These are phyloP conservation scores for Trametes hirsuta DNA, from an alignment of 1,284 basidiomycete genomes.

Conservation along the genomic window DNA sequence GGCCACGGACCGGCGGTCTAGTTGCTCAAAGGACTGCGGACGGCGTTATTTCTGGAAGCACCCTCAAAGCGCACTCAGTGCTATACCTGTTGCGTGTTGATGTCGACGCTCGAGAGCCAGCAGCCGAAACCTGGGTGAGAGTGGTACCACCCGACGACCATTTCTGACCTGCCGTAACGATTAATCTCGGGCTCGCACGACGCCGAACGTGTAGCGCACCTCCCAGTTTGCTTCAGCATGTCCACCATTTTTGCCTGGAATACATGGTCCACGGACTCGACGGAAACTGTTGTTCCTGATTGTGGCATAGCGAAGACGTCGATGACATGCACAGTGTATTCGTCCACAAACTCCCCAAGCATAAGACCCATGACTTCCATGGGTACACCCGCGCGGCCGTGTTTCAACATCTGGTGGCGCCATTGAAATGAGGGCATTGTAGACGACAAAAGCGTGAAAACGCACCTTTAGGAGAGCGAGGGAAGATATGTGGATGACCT, in stretches of 20 bases:
- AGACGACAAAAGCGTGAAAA: background rate
- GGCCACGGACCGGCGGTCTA: slow-evolving; percentile 94
- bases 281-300: slow-evolving; percentile 96
- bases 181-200: slow-evolving; percentile 1
- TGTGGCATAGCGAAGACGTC: slow-evolving; percentile 99
- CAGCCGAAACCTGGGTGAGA: slow-evolving; percentile 99
- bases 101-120: slow-evolving; percentile 98
- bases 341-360: slow-evolving; percentile 98
- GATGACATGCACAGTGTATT: slow-evolving; percentile 96
- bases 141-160: slow-evolving; percentile 99
- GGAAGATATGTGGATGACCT: slow-evolving; percentile 96
- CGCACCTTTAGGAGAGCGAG: slow-evolving; percentile 88
- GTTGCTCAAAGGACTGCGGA: slow-evolving; percentile 91
- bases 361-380: slow-evolving; percentile 99
- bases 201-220: slow-evolving; percentile 53
- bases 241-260: slow-evolving; percentile 99
- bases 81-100: slow-evolving; percentile 95
- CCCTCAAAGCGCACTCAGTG: slow-evolving; percentile 11
- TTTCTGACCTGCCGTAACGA: slow-evolving; percentile 76
- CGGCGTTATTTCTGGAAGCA: slow-evolving; percentile 21
- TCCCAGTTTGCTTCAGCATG: slow-evolving; percentile 98
- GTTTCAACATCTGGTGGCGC: slow-evolving; percentile 91
- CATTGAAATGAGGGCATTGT: background rate
- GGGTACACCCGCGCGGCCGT: slow-evolving; percentile 97
- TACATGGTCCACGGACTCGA: slow-evolving; percentile 99